phyloP scores from a whole-genome alignment of 768 basidiomycete genomes.

The Coprinopsis cinerea region DNA sequence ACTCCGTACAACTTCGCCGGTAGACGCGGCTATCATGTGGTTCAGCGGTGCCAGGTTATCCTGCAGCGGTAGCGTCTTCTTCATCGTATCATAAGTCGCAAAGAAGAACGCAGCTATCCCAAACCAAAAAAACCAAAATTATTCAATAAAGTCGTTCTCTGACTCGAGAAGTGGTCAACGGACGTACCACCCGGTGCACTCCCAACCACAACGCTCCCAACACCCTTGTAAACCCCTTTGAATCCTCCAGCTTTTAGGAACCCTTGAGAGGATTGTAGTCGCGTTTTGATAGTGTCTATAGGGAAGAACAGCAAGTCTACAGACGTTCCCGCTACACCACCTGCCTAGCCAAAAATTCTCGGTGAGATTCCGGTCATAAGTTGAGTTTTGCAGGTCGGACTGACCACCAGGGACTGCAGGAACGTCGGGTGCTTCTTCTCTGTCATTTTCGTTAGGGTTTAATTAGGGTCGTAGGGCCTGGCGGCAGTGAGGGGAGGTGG shows the following conservation, averaged over 20 bases:
- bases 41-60: slow-evolving; percentile 57
- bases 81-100: slow-evolving; percentile 87
- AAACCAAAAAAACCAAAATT: not conserved
- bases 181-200: slow-evolving; percentile 87
- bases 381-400: slow-evolving; percentile 9
- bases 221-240: slow-evolving; percentile 84
- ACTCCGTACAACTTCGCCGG: slow-evolving; percentile 49
- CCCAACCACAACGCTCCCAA: slow-evolving; percentile 91
- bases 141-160: not conserved
- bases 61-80: slow-evolving; percentile 61
- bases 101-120: slow-evolving; percentile 90
- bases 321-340: slow-evolving; percentile 85
- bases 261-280: slow-evolving; percentile 84
- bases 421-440: slow-evolving; percentile 32
- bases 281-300: slow-evolving; percentile 94
- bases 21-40: slow-evolving; percentile 51
- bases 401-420: slow-evolving; percentile 41
- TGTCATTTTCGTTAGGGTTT: no score
- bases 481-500: not conserved
- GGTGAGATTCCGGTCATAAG: not conserved
- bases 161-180: not conserved
- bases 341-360: slow-evolving; percentile 47
- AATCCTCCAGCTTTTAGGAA: slow-evolving; percentile 85
- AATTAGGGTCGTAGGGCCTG: no score
- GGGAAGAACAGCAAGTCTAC: slow-evolving; percentile 97